phyloP scores from a whole-genome alignment of 1,139 yeast species.

The Suhomyces bokatorum region DNA sequence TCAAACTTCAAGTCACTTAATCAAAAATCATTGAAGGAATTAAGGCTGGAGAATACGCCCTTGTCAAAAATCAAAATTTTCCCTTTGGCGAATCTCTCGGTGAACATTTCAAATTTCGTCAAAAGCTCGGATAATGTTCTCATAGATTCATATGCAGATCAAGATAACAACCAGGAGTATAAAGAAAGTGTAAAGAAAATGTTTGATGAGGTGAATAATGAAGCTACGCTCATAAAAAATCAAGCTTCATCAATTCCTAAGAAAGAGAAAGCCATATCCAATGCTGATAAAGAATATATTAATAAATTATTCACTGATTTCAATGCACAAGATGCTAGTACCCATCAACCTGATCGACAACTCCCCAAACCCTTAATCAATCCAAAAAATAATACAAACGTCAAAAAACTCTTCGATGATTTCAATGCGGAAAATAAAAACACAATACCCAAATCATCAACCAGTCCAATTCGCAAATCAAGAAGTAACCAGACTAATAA shows the following conservation, averaged over 20 bases:
- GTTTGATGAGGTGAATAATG: conserved; percentile 23
- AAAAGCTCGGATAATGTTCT: conserved; percentile 41
- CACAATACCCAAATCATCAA: neutral
- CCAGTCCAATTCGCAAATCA: neutral
- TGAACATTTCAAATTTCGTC: conserved; percentile 56
- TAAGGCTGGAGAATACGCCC: conserved; percentile 28
- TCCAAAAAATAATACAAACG: conserved; percentile 6
- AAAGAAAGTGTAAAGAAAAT: conserved; percentile 19
- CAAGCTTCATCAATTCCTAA: conserved; percentile 2
- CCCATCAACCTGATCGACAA: neutral
- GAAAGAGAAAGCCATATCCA: conserved; percentile 4
- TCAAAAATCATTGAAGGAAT: conserved; percentile 38
- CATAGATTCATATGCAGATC: conserved; percentile 49
- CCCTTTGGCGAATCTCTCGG: conserved; percentile 51
- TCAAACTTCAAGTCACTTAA: conserved; percentile 29
- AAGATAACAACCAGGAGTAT: conserved; percentile 6
- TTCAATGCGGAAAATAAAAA: conserved; percentile 4
- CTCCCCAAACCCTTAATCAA: neutral
- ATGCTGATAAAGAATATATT: conserved; percentile 19
- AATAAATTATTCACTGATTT: conserved; percentile 25
- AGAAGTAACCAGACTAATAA: neutral
- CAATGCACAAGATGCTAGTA: conserved; percentile 10
- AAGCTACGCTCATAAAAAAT: conserved; percentile 4
- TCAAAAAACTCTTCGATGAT: conserved; percentile 13
- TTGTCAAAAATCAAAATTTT: conserved; percentile 32